These are phyloP conservation scores for Sporisorium iseilematis-ciliati DNA, from an alignment of 1,284 basidiomycete species.

Conservation along the genomic window DNA sequence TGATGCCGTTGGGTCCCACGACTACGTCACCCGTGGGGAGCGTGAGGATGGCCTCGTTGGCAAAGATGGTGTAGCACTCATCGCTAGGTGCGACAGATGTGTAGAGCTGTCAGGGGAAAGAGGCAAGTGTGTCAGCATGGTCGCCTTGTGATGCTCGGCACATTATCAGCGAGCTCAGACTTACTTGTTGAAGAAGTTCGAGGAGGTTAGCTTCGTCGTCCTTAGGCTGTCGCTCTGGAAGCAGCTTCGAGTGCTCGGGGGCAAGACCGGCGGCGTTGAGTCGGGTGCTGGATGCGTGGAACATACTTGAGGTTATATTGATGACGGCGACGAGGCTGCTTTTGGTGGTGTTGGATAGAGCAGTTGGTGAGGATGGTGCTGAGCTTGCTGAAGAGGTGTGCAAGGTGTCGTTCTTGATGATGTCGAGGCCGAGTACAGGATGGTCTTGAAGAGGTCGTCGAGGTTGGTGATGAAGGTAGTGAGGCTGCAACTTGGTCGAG, in stretches of 20 bases:
- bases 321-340: conserved; percentile 7
- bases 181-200: conserved; percentile 52
- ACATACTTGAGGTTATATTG: conserved; percentile 46
- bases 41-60: conserved; percentile 64
- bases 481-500: background rate
- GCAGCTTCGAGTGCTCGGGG: conserved; percentile 66
- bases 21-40: conserved; percentile 63
- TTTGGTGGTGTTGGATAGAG: background rate
- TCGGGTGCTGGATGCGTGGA: conserved; percentile 60
- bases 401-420: background rate
- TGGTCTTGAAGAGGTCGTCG: conserved; percentile 18
- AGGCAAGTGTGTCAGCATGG: conserved; percentile 6
- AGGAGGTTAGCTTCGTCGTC: conserved; percentile 61
- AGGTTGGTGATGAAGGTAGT: conserved; percentile 14
- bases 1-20: conserved; percentile 55
- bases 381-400: conserved; percentile 2
- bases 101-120: conserved; percentile 53
- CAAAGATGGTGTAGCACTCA: conserved; percentile 48
- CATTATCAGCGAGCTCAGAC: background rate
- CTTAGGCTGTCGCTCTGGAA: conserved; percentile 61
- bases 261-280: conserved; percentile 68
- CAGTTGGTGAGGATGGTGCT: conserved; percentile 3
- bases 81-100: conserved; percentile 33
- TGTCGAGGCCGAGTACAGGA: conserved; percentile 1
- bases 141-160: background rate